Evolutionary conservation across 768 basidiomycete species (phyloP).

Genomic region (Boletus reticulatus): DNA sequence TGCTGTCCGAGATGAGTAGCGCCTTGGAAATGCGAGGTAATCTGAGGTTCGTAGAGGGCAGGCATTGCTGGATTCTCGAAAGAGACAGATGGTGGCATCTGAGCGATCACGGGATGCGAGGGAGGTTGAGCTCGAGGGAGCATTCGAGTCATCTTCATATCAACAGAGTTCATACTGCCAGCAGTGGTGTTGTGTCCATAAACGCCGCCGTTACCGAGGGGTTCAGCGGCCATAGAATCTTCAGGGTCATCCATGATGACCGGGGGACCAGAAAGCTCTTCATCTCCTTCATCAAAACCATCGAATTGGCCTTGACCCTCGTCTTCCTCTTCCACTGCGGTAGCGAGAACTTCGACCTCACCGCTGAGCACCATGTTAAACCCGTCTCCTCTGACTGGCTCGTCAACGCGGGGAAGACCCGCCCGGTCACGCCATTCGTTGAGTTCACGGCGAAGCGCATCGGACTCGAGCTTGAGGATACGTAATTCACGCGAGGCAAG

Average conservation of each 20-base stretch:
- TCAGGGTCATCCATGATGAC: conserved; percentile 31
- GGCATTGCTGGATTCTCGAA: conserved; percentile 56
- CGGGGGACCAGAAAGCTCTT: conserved; percentile 34
- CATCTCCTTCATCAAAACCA: conserved; percentile 42
- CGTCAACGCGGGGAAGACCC: conserved; percentile 67
- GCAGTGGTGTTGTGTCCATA: conserved; percentile 29
- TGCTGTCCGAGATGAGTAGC: conserved; percentile 22
- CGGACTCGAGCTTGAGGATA: conserved; percentile 73
- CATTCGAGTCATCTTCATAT: conserved; percentile 25
- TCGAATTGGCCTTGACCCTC: conserved; percentile 40
- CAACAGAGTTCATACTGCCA: conserved; percentile 32
- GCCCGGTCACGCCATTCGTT: conserved; percentile 90
- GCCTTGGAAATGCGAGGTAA: conserved; percentile 27
- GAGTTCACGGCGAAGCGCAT: conserved; percentile 84
- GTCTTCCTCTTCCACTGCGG: conserved; percentile 54
- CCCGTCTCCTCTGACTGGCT: conserved; percentile 68
- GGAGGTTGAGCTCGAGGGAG: conserved; percentile 19
- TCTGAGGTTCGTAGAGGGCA: conserved; percentile 41
- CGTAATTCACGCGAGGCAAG: conserved; percentile 84
- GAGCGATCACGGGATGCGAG: conserved; percentile 45
- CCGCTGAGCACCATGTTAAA: conserved; percentile 69
- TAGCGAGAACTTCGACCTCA: conserved; percentile 63
- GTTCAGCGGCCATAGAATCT: conserved; percentile 26
- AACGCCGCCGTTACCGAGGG: conserved; percentile 32
- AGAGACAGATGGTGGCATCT: conserved; percentile 40